These are phyloP conservation scores for Penicillium palitans DNA, from an alignment of 2,329 filamentous ascomycete species.

Conservation along the genomic window DNA sequence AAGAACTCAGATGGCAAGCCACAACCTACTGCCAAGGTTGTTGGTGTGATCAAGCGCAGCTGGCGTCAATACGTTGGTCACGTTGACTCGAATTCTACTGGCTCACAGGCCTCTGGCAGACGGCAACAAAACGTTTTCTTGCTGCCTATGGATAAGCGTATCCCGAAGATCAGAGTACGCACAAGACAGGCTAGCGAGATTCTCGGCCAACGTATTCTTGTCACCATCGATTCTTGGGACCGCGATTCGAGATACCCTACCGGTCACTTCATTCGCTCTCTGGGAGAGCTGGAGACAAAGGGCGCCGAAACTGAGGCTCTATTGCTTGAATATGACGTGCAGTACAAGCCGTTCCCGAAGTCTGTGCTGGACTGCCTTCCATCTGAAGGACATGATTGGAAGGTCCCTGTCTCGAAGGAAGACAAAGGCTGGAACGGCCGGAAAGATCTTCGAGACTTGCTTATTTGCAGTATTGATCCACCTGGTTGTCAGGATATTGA, in stretches of 20 bases:
- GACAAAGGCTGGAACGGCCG: conserved; percentile 86
- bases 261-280: conserved; percentile 88
- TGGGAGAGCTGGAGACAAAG: conserved; percentile 93
- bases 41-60: conserved; percentile 90
- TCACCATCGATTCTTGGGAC: conserved; percentile 95
- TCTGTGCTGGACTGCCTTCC: conserved; percentile 92
- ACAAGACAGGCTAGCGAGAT: conserved; percentile 88
- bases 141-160: conserved; percentile 95
- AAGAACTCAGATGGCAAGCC: conserved; percentile 72
- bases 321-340: conserved; percentile 92
- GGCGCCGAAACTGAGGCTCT: conserved; percentile 96
- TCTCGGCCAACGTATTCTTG: conserved; percentile 84
- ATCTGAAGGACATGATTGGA: conserved; percentile 89
- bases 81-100: conserved; percentile 82
- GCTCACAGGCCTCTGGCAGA: conserved; percentile 71
- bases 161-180: conserved; percentile 91
- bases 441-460: conserved; percentile 76
- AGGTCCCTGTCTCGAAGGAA: conserved; percentile 73
- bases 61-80: conserved; percentile 98
- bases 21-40: conserved; percentile 88
- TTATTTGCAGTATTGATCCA: conserved; percentile 97
- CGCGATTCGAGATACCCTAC: conserved; percentile 87
- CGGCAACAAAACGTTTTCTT: conserved; percentile 92
- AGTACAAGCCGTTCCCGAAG: conserved; percentile 96
- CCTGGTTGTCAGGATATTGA: conserved; percentile 97